Base-by-base conservation (phyloP, 2,329 filamentous ascomycete species). In the Samsoniella hepiali region DNA sequence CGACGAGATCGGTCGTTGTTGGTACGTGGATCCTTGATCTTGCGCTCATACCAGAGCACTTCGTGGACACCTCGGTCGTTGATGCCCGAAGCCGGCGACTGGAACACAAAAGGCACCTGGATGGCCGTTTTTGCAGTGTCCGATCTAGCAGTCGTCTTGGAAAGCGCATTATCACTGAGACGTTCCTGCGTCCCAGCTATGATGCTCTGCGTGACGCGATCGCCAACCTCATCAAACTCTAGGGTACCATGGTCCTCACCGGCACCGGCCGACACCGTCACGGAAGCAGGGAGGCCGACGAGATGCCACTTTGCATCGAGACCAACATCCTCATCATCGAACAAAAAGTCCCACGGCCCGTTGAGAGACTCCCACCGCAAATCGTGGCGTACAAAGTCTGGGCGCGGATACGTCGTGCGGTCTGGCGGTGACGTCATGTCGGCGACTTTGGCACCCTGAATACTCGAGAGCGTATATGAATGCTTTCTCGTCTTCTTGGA, bases 31-130 rank as follows among this genome's bases (percentile, higher is more conserved):
- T 88, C 84, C 1, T 68, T 67, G 58, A 88, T 76, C 22, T 59
- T 67, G 7, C 83, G 79, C 72, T 88, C 83, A 68, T 90, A 90
- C 87, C 87, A 90, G 9, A 90, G 71, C 4, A 89, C 83, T 71
- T 89, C 86, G 69, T 90, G 88, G 2, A 85, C 84, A 57, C 82
- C 84, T 61, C 81, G 81, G 40, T 88, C 82, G 65, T 83, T 79
- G 67, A 89, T 84, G 2, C 86, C 85, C 0, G 86, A 89, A 0
- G 86, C 86, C 0, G 82, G 82, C 5, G 82, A 81, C 70, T 90
- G 88, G 68, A 88, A 90, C 2, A 85, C 86, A 67, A 83, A 90
- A 0, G 87, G 87, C 0, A 90, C 86, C 42, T 81, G 77, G 65
- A 90, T 89, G 10, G 79, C 76, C 32, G 78, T 77, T 69, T 82